A percentile compares a stretch with the other conserved stretches of the same genome.
These are phyloP conservation scores for Malassezia caprae DNA, from an alignment of 1,284 basidiomycete species.

Conservation along the genomic window DNA sequence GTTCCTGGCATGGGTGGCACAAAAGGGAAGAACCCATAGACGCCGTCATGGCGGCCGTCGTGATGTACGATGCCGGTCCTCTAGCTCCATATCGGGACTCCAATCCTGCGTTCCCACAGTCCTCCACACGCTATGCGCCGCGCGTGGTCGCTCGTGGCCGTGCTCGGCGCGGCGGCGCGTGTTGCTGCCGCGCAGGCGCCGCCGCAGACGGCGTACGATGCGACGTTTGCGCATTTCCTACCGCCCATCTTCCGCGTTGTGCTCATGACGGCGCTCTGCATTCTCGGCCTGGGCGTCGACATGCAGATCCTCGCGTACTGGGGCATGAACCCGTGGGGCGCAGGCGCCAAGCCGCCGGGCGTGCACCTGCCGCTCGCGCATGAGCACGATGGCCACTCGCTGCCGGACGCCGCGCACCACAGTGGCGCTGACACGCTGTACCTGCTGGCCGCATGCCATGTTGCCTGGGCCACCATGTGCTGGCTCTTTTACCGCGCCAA, in stretches of 20 bases:
- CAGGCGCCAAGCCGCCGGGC: background rate
- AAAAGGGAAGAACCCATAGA: slow-evolving; percentile 4
- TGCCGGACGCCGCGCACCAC: background rate
- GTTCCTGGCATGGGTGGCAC: slow-evolving; percentile 6
- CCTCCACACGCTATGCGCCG: background rate
- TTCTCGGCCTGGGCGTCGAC: slow-evolving; percentile 33
- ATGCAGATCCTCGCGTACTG: slow-evolving; percentile 24
- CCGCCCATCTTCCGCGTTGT: slow-evolving; percentile 44
- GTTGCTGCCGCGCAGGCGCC: background rate
- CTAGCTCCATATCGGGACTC: slow-evolving; percentile 10
- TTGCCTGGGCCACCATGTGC: slow-evolving; percentile 27
- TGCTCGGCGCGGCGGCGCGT: background rate
- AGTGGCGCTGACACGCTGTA: slow-evolving; percentile 9
- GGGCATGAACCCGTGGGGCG: slow-evolving; percentile 31
- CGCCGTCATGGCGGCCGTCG: slow-evolving; percentile 5
- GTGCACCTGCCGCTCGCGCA: slow-evolving; percentile 15
- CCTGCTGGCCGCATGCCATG: slow-evolving; percentile 22
- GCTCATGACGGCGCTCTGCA: slow-evolving; percentile 32
- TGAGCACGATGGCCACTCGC: slow-evolving; percentile 8
- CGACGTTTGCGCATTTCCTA: slow-evolving; percentile 32
- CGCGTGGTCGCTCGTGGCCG: background rate
- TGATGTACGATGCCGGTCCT: slow-evolving; percentile 13
- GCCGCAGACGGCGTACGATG: background rate
- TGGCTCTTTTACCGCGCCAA: slow-evolving; percentile 37
- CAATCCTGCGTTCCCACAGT: slow-evolving; percentile 8